Evolutionary conservation across 805 yeast species (phyloP), one percentile per base, ranked within the genome.

Genomic region (Candida railenensis): DNA sequence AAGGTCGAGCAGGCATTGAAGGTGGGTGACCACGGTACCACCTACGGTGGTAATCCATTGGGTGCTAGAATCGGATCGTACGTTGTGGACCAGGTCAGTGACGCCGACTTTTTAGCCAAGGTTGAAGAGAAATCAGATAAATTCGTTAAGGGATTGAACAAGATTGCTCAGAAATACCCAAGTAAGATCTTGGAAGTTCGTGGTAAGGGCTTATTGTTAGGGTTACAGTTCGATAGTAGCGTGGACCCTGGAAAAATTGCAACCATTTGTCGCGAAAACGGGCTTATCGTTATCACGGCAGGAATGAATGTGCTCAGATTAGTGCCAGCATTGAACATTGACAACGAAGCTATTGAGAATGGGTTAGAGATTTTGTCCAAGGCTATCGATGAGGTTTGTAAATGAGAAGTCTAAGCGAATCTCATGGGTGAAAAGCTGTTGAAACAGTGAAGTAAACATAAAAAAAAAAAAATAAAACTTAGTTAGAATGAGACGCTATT

Each of bases 21-120:
- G 48, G 92, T 89, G 19, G 99, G 99, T 48, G 99, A 94, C 62
- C 99, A 92, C 63, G 99, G 99, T 47, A 92, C 98, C 2, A 92
- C 99, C 0, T 92, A 86, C 62, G 98, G 99, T 52, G 99, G 99
- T 46, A 94, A 94, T 65, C 98, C 98, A 46, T 72, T 94, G 52
- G 98, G 90, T 3, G 77, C 92, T 32, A 81, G 91, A 51, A 80
- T 94, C 42, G 96, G 90, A 3, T 71, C 76, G 37, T 83, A 86
- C 59, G 96, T 94, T 12, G 67, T 94, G 20, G 82, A 77, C 45
- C 77, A 81, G 55, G 76, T 94, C 38, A 76, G 89, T 12, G 68
- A 84, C 42, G 66, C 73, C 3, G 76, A 71, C 16, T 85, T 94
- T 53, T 74, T 89, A 56, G 60, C 66, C 5, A 65, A 73, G 9